Percentiles rank a stretch among this genome's conserved stretches.
Evolutionary conservation across 208 protist genomes (phyloP).

Genomic region (Phytomonas francai): DNA sequence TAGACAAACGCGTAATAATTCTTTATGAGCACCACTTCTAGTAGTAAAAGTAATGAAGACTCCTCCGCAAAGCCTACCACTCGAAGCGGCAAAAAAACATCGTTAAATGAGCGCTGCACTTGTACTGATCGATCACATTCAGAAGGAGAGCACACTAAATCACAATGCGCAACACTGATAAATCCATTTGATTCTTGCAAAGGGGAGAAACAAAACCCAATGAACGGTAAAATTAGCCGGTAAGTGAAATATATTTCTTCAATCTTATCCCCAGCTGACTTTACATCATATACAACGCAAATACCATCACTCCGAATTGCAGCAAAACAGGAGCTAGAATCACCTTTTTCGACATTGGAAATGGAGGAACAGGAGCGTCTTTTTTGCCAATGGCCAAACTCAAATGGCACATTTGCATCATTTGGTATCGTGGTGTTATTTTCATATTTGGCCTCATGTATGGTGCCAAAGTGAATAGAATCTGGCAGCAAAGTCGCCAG

Average conservation of each 20-base stretch:
- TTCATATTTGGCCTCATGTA: background rate
- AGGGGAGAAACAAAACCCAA: background rate
- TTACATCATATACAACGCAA: background rate
- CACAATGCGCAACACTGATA: background rate
- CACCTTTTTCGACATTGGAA: background rate
- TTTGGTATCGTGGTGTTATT: background rate
- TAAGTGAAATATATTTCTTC: background rate
- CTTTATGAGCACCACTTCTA: slow-evolving; percentile 20
- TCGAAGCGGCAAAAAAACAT: background rate
- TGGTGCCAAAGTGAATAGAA: background rate
- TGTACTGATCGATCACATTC: background rate
- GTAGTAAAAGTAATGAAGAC: slow-evolving; percentile 11
- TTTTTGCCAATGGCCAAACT: background rate
- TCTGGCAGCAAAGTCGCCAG: background rate
- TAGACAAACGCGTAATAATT: slow-evolving; percentile 21
- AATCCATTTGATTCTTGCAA: background rate
- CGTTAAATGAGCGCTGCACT: background rate
- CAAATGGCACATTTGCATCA: background rate
- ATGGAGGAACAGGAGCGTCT: background rate
- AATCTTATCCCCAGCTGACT: background rate
- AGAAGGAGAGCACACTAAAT: background rate
- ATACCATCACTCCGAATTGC: background rate
- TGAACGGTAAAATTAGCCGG: background rate
- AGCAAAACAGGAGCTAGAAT: background rate
- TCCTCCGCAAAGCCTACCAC: background rate